Conservation (phyloP, 1,284 basidiomycete genomes). For the Stereum hirsutum region DNA sequence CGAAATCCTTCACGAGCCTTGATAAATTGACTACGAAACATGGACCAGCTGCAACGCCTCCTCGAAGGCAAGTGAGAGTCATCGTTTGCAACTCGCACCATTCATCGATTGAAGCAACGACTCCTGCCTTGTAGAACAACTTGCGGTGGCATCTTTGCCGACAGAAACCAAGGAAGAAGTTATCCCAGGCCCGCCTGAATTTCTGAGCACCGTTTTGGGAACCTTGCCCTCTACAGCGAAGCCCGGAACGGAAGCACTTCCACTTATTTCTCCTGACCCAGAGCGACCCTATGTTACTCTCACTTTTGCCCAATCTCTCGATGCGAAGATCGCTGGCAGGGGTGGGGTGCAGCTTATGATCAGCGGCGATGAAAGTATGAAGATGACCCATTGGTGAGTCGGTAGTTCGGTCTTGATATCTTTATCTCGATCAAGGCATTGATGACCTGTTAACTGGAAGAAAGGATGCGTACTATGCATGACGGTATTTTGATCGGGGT, state of each 20-base stretch:
- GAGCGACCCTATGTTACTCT: constrained; percentile 64
- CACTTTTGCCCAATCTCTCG: constrained; percentile 93
- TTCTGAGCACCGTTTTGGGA: constrained; percentile 19
- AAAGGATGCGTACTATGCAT: constrained; percentile 82
- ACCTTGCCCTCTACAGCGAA: constrained; percentile 2
- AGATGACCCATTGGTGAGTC: constrained; percentile 88
- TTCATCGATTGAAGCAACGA: no score
- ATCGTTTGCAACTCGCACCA: no score
- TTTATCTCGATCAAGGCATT: neutral
- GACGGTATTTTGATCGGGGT: constrained; percentile 91
- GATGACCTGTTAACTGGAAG: constrained; percentile 5
- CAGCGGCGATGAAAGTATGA: constrained; percentile 83
- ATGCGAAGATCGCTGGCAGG: constrained; percentile 84
- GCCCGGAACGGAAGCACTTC: constrained; percentile 10
- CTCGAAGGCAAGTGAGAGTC: no score
- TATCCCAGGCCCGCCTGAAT: constrained; percentile 15
- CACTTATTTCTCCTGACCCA: constrained; percentile 9
- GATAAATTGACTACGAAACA: no score
- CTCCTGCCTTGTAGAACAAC: no score
- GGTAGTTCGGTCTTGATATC: no score
- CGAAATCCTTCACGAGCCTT: no score
- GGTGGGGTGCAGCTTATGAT: constrained; percentile 72
- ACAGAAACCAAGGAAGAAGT: neutral
- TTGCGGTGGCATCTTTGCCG: neutral
- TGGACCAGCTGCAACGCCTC: no score